Percentiles rank a stretch among this genome's conserved stretches.
Conservation (phyloP, 371 early-diverging fungal species). For the Apophysomyces elegans region DNA sequence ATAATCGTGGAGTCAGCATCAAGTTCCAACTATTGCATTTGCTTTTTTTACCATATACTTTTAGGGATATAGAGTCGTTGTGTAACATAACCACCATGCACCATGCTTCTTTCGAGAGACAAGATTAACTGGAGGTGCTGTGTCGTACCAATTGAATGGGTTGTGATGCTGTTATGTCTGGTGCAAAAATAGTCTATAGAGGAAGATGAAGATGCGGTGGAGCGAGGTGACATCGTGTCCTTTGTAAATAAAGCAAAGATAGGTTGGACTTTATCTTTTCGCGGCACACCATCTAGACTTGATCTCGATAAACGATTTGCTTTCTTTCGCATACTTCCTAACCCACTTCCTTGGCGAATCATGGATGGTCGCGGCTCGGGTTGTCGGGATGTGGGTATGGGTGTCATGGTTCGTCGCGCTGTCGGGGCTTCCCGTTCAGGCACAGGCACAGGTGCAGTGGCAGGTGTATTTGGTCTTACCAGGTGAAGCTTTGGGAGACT, state of each 20-base stretch:
- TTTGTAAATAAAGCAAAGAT: constrained; percentile 27
- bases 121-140: constrained; percentile 36
- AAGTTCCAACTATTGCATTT: background rate
- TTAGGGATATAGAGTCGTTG: constrained; percentile 61
- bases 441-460: background rate
- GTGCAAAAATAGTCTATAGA: constrained; percentile 10
- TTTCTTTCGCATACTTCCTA: constrained; percentile 40
- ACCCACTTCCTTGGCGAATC: constrained; percentile 17
- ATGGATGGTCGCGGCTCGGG: constrained; percentile 10
- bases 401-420: constrained; percentile 11
- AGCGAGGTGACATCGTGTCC: constrained; percentile 12
- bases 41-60: constrained; percentile 50
- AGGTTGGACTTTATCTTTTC: constrained; percentile 20
- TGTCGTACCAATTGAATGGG: background rate
- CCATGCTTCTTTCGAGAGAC: constrained; percentile 52
- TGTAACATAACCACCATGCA: constrained; percentile 57
- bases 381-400: background rate
- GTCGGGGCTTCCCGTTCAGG: constrained; percentile 4
- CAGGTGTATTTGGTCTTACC: constrained; percentile 1
- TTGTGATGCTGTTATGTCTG: constrained; percentile 5
- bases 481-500: constrained; percentile 21
- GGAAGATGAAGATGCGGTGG: constrained; percentile 10
- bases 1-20: no score
- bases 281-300: constrained; percentile 30
- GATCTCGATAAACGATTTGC: constrained; percentile 35